These are phyloP conservation scores for Zasmidium citrigriseum DNA, from an alignment of 2,329 filamentous ascomycete genomes.

Conservation along the genomic window DNA sequence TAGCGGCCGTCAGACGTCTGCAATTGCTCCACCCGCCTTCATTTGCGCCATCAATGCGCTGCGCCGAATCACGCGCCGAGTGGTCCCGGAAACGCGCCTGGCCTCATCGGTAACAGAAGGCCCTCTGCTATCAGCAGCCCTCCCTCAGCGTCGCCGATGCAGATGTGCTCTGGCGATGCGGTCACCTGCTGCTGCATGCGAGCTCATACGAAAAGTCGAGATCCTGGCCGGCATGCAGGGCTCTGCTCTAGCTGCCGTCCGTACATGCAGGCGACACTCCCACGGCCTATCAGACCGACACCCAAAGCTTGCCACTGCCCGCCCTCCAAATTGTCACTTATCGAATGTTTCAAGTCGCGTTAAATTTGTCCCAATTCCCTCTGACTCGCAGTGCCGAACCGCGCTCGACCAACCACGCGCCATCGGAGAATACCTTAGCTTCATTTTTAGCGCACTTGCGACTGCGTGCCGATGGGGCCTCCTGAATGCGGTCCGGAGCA, in stretches of 20 bases:
- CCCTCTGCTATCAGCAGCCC: background rate
- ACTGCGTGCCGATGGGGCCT: background rate
- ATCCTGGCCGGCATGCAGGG: background rate
- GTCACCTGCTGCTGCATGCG: background rate
- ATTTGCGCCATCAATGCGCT: background rate
- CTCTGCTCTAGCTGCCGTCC: background rate
- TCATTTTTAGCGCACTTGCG: background rate
- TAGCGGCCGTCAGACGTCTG: background rate
- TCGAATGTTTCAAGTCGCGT: conserved; percentile 7
- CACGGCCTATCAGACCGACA: background rate
- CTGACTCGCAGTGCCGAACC: conserved; percentile 8
- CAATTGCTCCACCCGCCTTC: background rate
- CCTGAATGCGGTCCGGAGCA: background rate
- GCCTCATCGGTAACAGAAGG: background rate
- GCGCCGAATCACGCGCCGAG: background rate
- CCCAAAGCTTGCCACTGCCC: background rate
- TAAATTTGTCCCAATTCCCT: background rate
- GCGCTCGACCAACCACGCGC: conserved; percentile 3
- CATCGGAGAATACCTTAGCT: conserved; percentile 9
- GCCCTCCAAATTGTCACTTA: background rate
- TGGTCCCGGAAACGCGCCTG: background rate
- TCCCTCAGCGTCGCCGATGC: too few relatives aligned
- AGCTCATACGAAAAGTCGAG: background rate
- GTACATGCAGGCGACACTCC: background rate
- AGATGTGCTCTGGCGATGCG: background rate